These are phyloP conservation scores for Yarrowia sp. DNA, from an alignment of 805 yeast genomes.

Conservation along the genomic window DNA sequence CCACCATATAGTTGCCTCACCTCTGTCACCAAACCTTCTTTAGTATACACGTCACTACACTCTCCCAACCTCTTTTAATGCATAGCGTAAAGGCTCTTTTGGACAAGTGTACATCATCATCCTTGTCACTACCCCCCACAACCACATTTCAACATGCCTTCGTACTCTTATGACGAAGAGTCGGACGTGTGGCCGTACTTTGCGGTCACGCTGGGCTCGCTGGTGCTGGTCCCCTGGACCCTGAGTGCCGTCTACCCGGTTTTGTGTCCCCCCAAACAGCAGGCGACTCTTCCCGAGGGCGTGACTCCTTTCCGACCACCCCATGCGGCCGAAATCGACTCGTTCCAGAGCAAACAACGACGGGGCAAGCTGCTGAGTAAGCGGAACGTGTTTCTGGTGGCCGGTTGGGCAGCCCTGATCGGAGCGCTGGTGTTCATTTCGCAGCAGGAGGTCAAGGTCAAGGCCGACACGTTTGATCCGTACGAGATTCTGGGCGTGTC, in stretches of 20 bases:
- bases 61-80: neutral
- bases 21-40: constrained; percentile 6
- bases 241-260: constrained; percentile 35
- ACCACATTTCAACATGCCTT: constrained; percentile 11
- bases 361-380: constrained; percentile 45
- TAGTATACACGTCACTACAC: constrained; percentile 3
- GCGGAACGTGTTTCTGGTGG: constrained; percentile 51
- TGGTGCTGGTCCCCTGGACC: constrained; percentile 72
- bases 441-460: constrained; percentile 48
- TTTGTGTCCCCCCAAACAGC: constrained; percentile 17
- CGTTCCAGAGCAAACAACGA: constrained; percentile 45
- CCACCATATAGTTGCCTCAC: neutral
- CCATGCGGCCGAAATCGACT: constrained; percentile 42
- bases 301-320: constrained; percentile 37
- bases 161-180: constrained; percentile 84
- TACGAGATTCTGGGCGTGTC: constrained; percentile 82
- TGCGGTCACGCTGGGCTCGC: constrained; percentile 71
- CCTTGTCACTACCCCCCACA: neutral
- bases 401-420: constrained; percentile 70
- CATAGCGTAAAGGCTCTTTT: neutral
- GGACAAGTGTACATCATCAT: neutral
- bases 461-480: constrained; percentile 74
- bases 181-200: constrained; percentile 95
- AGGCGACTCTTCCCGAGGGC: constrained; percentile 11
- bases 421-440: constrained; percentile 52